A percentile compares a stretch with the other conserved stretches of the same genome.
Conservation (phyloP, 2,329 filamentous ascomycete species). For the Septoria linicola region DNA sequence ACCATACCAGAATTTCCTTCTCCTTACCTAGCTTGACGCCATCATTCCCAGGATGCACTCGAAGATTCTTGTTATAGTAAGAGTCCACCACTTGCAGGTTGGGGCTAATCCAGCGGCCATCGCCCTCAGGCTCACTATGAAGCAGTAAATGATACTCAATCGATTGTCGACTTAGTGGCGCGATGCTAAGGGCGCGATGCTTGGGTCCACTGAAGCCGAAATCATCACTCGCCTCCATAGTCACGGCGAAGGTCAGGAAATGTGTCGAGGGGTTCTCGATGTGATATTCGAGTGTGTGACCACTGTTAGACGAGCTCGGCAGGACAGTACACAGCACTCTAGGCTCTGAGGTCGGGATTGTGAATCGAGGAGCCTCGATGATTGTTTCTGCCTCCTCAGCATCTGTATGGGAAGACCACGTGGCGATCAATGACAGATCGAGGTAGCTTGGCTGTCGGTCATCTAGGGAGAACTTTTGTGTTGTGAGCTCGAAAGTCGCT, state of each 20-base stretch:
- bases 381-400: conserved; percentile 54
- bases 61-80: conserved; percentile 88
- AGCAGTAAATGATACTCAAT: conserved; percentile 75
- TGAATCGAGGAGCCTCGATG: conserved; percentile 75
- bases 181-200: conserved; percentile 71
- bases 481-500: conserved; percentile 52
- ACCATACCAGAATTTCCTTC: conserved; percentile 36
- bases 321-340: conserved; percentile 65
- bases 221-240: conserved; percentile 87
- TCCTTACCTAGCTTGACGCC: conserved; percentile 58
- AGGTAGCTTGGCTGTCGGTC: conserved; percentile 74
- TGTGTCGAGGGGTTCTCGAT: conserved; percentile 94
- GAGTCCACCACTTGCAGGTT: conserved; percentile 77
- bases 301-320: background rate
- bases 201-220: conserved; percentile 94
- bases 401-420: conserved; percentile 64
- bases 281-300: conserved; percentile 58
- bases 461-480: conserved; percentile 76
- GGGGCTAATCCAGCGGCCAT: conserved; percentile 68
- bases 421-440: conserved; percentile 71
- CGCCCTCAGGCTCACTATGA: conserved; percentile 39
- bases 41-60: conserved; percentile 78
- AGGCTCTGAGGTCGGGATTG: conserved; percentile 79
- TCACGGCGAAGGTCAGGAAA: conserved; percentile 87
- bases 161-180: conserved; percentile 74